Evolutionary conservation across 2,329 filamentous ascomycete genomes (phyloP).

Genomic region (Stachybotrys chlorohalonatus): DNA sequence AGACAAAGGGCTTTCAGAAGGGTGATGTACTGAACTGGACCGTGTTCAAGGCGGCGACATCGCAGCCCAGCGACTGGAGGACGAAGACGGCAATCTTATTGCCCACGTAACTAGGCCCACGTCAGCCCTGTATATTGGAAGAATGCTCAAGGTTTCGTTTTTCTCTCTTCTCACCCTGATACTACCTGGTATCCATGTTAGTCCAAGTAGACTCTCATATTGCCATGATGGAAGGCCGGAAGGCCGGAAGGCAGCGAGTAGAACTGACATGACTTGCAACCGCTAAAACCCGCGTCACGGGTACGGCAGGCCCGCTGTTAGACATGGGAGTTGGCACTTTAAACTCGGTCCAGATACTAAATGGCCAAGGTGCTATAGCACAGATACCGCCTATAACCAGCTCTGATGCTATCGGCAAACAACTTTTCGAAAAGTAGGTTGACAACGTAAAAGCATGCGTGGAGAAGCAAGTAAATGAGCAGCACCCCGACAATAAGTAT

Average conservation of each 20-base stretch:
- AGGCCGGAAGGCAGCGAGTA: not conserved
- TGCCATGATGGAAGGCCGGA: too few species aligned
- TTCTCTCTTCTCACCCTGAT: constrained; percentile 11
- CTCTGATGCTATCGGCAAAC: too few species aligned
- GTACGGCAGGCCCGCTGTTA: constrained; percentile 22
- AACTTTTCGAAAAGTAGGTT: too few species aligned
- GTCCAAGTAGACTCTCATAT: not conserved
- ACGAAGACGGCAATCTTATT: constrained; percentile 96
- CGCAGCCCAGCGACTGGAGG: constrained; percentile 87
- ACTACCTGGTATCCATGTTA: constrained; percentile 11
- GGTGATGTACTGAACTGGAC: constrained; percentile 77
- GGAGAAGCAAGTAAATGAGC: too few species aligned
- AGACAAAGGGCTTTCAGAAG: not conserved
- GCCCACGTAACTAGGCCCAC: constrained; percentile 71
- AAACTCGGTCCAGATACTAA: too few species aligned
- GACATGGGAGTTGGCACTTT: constrained; percentile 7
- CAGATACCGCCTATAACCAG: too few species aligned
- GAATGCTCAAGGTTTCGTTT: not conserved
- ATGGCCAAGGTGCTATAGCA: too few species aligned
- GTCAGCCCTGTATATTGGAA: constrained; percentile 2
- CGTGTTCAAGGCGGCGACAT: constrained; percentile 89
- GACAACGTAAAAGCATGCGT: too few species aligned
- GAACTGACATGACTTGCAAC: constrained; percentile 85
- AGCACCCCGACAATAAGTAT: too few species aligned
- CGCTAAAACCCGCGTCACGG: constrained; percentile 65